Evolutionary conservation across 106 monocot species (phyloP).

Genomic region (Dioscorea zingiberensis): DNA sequence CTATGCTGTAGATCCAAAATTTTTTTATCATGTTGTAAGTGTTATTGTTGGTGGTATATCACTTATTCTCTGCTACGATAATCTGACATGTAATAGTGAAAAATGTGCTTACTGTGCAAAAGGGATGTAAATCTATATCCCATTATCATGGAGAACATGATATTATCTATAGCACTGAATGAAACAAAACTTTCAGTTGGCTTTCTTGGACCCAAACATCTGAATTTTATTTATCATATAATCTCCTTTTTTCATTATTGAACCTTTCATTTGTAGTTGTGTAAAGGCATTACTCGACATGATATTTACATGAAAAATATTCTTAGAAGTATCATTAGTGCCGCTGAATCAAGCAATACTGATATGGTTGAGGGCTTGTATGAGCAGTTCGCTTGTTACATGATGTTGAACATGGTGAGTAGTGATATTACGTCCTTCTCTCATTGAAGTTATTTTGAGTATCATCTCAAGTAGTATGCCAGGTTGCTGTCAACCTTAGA

Average conservation of each 20-base stretch:
- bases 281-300: constrained; percentile 14
- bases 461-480: background rate
- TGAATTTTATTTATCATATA: background rate
- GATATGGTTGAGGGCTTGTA: constrained; percentile 52
- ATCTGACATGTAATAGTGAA: too few relatives aligned
- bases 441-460: background rate
- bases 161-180: background rate
- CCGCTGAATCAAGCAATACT: constrained; percentile 31
- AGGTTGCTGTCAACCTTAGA: too few relatives aligned
- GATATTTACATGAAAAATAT: constrained; percentile 30
- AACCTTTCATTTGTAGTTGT: constrained; percentile 11
- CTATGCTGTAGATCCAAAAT: too few relatives aligned
- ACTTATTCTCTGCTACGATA: too few relatives aligned
- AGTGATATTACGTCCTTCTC: background rate
- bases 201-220: too few relatives aligned
- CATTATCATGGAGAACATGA: background rate
- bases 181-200: background rate
- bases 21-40: too few relatives aligned
- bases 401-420: constrained; percentile 29
- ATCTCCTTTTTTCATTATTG: background rate
- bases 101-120: background rate
- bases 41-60: too few relatives aligned
- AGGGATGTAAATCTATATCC: background rate
- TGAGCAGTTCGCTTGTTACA: constrained; percentile 41
- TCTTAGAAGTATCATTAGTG: constrained; percentile 51